Evolutionary conservation across 352 stramenopile genomes (phyloP), one percentile per base, ranked within the genome.

Genomic region (Globisporangium emineosum): DNA sequence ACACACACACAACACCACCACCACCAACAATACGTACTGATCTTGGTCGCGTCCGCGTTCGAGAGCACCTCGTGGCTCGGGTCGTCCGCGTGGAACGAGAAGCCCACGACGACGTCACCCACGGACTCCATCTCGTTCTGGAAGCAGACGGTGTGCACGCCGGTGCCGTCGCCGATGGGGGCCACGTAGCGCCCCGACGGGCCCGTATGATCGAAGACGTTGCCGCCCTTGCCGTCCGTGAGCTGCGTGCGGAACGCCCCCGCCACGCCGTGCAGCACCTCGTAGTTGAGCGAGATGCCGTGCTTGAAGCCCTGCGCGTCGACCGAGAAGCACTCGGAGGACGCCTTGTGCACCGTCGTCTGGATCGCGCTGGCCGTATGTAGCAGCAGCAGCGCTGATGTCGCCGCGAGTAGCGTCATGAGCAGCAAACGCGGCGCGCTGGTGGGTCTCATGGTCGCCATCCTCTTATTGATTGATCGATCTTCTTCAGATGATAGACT

Each of bases 251-350:
- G 73, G 30, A 96, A 72, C n/a, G 75, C 70, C 49, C 93, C 86
- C 17, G 85, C 81, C 64, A 89, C 77, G 56, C 87, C 87, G 27
- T 75, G 74, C 7, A 96, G 64, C 43, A 82, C 82, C 53, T 96
- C 82, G 68, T 94, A 94, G 68, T 94, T 96, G 64, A 96, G 81
- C 42, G 87, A 96, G 55, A 96, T 84, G 49, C 87, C 87, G 65
- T 94, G 81, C 66, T 96, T 91, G 61, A 79, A 88, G 62, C 60
- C 77, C 60, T 82, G 72, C 37, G 79, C 84, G 7, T 91, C 79
- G 40, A 96, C 75, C 9, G 72, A 77, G 66, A 94, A 94, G 64
- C 84, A 94, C 75, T 94, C 85, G 35, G 67, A 63, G 1, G 69
- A 66, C 8, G 72, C 62, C 33, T 65, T 71, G 13, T 74, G 62